Conservation (phyloP, 164 flowering plant species). For the Euptelea pleiosperma region DNA sequence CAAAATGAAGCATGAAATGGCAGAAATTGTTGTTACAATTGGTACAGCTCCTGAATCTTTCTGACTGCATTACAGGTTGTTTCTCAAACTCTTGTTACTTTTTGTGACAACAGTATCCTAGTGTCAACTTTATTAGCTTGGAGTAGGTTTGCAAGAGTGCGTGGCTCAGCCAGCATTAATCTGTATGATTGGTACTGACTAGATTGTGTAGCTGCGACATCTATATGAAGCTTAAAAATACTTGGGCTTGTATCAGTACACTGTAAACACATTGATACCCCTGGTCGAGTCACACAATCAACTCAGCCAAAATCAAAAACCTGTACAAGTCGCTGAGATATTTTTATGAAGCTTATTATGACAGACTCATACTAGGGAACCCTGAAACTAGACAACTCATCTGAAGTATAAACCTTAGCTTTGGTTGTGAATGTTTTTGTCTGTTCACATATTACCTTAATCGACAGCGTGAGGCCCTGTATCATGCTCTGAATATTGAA, state of each 20-base stretch:
- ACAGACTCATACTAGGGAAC: no score
- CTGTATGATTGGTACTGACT: neutral
- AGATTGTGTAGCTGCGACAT: neutral
- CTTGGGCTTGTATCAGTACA: neutral
- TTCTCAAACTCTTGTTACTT: neutral
- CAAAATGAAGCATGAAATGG: conserved; percentile 11
- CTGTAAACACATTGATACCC: no score
- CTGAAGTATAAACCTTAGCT: no score
- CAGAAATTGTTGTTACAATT: neutral
- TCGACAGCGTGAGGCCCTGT: no score
- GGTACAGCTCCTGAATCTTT: neutral
- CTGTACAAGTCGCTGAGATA: no score
- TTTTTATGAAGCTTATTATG: no score
- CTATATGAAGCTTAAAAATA: neutral
- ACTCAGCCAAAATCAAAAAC: no score
- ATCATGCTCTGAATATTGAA: no score
- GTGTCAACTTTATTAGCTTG: neutral
- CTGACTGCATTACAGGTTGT: neutral
- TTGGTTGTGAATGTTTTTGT: no score
- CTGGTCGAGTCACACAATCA: no score
- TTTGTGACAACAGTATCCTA: neutral
- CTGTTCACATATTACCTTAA: no score
- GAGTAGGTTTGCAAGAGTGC: neutral
- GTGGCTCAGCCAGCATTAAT: neutral
- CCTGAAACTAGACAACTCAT: no score